Percentiles rank a stretch among this genome's conserved stretches.
Conservation (phyloP, 768 basidiomycete genomes). For the Boletus patriciae region DNA sequence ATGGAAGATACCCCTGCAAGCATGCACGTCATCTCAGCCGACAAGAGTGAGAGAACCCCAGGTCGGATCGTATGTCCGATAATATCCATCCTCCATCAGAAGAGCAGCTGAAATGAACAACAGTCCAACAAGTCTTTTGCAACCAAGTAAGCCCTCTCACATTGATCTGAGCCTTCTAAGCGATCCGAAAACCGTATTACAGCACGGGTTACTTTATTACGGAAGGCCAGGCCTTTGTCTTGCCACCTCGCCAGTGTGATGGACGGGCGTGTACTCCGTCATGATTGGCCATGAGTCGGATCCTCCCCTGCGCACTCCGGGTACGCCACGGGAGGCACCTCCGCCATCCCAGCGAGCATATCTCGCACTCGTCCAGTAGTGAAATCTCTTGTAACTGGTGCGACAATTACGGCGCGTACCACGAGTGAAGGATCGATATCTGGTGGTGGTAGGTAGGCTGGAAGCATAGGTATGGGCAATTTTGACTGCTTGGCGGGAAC, state of each 20-base stretch:
- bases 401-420: slow-evolving; percentile 54
- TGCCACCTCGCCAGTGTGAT: no score
- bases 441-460: slow-evolving; percentile 40
- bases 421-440: slow-evolving; percentile 47
- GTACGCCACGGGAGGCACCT: slow-evolving; percentile 20
- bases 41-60: slow-evolving; percentile 9
- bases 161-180: no score
- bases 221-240: no score
- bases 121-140: no score
- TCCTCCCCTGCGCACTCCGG: slow-evolving; percentile 16
- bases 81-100: neutral
- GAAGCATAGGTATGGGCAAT: slow-evolving; percentile 44
- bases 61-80: slow-evolving; percentile 22
- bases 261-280: neutral
- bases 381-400: slow-evolving; percentile 45
- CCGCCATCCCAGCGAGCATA: slow-evolving; percentile 23
- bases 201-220: no score
- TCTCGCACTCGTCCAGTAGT: slow-evolving; percentile 32
- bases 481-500: slow-evolving; percentile 32
- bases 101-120: no score
- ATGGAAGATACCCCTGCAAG: slow-evolving; percentile 13
- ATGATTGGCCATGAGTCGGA: neutral
- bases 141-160: no score
- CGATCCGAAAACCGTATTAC: no score
- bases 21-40: slow-evolving; percentile 22